Evolutionary conservation across 73 alveolate species (phyloP).

Genomic region (Tetrahymena elliotti): DNA sequence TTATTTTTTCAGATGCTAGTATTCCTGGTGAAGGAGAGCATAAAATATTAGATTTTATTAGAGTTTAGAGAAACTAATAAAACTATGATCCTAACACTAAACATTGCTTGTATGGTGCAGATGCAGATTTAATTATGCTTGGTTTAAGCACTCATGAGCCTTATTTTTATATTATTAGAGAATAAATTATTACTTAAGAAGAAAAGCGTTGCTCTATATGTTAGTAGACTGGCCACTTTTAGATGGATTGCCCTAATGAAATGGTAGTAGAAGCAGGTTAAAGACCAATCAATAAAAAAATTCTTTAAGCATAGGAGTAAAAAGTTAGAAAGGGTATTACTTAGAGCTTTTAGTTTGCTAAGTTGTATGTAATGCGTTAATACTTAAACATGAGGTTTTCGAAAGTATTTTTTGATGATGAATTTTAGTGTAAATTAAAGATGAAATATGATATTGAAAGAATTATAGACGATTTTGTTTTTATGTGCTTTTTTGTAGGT

Average conservation of each 20-base stretch:
- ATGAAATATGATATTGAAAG: slow-evolving; percentile 75
- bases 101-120: slow-evolving; percentile 99
- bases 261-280: slow-evolving; percentile 46
- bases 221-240: slow-evolving; percentile 84
- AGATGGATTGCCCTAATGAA: slow-evolving; percentile 65
- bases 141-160: slow-evolving; percentile 99
- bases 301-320: not conserved
- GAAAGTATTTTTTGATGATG: not conserved
- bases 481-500: slow-evolving; percentile 99
- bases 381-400: slow-evolving; percentile 49
- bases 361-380: not conserved
- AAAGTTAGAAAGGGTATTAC: not conserved
- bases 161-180: slow-evolving; percentile 95
- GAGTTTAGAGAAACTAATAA: slow-evolving; percentile 76
- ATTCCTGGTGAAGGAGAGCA: slow-evolving; percentile 99
- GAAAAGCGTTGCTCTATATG: slow-evolving; percentile 84
- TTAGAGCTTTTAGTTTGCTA: slow-evolving; percentile 8
- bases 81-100: slow-evolving; percentile 87
- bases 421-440: slow-evolving; percentile 18
- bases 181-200: slow-evolving; percentile 72
- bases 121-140: slow-evolving; percentile 99
- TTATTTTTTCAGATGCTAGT: slow-evolving; percentile 88
- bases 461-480: slow-evolving; percentile 95
- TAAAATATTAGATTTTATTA: slow-evolving; percentile 91
- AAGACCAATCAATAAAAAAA: slow-evolving; percentile 15